Conservation (phyloP, 345 rosid genomes). For the Sisymbrium irio region DNA sequence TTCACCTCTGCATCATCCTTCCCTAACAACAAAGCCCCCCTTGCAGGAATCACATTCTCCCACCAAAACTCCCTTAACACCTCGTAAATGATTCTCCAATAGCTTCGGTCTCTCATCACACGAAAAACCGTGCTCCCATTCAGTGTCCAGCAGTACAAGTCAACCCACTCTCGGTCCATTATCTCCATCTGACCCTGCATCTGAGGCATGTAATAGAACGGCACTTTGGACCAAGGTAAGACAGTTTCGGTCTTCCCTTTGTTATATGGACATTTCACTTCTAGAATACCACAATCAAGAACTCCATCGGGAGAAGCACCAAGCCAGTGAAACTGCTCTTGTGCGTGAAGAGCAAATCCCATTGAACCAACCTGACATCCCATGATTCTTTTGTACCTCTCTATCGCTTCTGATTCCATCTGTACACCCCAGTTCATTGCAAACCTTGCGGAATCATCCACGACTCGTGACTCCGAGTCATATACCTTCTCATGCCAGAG, state of each 20-base stretch:
- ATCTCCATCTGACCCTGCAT: constrained; percentile 96
- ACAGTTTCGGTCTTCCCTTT: constrained; percentile 83
- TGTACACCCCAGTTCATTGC: constrained; percentile 91
- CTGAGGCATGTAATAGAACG: constrained; percentile 95
- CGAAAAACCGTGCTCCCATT: constrained; percentile 84
- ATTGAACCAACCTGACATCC: constrained; percentile 64
- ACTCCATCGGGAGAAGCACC: constrained; percentile 97
- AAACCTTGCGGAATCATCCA: constrained; percentile 37
- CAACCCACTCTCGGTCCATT: constrained; percentile 88
- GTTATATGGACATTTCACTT: constrained; percentile 94
- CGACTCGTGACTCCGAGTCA: constrained; percentile 34
- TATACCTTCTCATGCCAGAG: constrained; percentile 94
- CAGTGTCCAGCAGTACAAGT: constrained; percentile 90
- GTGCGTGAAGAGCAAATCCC: constrained; percentile 76
- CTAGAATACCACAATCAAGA: constrained; percentile 72
- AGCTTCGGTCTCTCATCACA: constrained; percentile 55
- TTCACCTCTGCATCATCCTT: constrained; percentile 44
- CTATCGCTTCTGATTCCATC: constrained; percentile 73
- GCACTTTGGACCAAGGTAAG: constrained; percentile 77
- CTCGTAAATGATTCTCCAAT: constrained; percentile 66
- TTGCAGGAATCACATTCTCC: constrained; percentile 82
- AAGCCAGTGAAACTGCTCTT: constrained; percentile 60
- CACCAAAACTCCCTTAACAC: constrained; percentile 86
- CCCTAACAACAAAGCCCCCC: constrained; percentile 59
- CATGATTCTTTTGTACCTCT: constrained; percentile 65